Evolutionary conservation across 23 red algal genomes (phyloP).

Genomic region (Gracilaria gracilis): DNA sequence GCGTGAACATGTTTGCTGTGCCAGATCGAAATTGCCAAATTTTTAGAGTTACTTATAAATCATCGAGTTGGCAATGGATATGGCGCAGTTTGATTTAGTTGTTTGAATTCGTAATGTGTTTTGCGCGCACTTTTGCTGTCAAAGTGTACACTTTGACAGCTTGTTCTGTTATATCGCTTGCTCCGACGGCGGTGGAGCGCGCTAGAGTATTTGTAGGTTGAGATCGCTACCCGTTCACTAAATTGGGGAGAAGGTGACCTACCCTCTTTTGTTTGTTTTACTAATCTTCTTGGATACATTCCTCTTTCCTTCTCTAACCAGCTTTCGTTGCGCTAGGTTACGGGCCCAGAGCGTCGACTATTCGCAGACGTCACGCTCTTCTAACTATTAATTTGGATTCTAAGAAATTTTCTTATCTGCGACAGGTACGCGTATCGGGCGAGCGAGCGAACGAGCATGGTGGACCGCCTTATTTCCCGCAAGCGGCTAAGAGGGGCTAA

Average conservation of each 20-base stretch:
- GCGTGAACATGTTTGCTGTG: background rate
- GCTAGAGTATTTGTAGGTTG: conserved; percentile 7
- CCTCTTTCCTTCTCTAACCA: background rate
- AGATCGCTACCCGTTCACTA: background rate
- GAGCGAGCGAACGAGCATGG: too few species aligned
- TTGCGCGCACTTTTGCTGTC: conserved; percentile 5
- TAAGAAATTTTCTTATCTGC: too few species aligned
- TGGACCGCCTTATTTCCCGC: background rate
- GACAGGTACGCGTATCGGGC: too few species aligned
- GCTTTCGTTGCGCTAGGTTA: background rate
- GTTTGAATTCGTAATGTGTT: background rate
- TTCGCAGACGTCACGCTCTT: too few species aligned
- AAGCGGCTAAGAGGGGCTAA: background rate
- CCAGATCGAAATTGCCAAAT: too few species aligned
- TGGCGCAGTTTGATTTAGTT: background rate
- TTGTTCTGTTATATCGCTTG: background rate
- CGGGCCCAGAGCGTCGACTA: too few species aligned
- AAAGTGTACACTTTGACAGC: background rate
- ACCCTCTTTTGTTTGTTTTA: background rate
- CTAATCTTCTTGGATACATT: background rate
- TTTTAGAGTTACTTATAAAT: too few species aligned
- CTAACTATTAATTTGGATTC: too few species aligned
- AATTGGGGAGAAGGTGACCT: background rate
- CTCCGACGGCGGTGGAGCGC: background rate
- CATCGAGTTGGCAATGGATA: too few species aligned